Conservation (phyloP, 192 early-diverging fungal genomes). For the Coemansia sp. region DNA sequence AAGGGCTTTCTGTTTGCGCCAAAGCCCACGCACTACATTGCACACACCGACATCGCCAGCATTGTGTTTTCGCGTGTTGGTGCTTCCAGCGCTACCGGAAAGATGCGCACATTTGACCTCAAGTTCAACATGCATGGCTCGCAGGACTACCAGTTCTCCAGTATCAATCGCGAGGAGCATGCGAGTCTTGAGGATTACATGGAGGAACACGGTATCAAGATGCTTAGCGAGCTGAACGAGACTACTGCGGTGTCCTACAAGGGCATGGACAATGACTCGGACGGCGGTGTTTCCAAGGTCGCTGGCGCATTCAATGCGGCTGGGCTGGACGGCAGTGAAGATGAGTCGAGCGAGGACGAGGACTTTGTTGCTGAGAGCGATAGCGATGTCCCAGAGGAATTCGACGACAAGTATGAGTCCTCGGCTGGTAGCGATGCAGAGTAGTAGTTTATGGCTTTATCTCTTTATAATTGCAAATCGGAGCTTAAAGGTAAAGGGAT, state of each 20-base stretch:
- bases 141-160: constrained; percentile 82
- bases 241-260: constrained; percentile 35
- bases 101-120: constrained; percentile 86
- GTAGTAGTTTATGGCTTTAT: not conserved
- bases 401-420: constrained; percentile 64
- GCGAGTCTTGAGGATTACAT: constrained; percentile 78
- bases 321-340: constrained; percentile 59
- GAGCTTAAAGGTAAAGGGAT: too few species aligned
- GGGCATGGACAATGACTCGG: constrained; percentile 45
- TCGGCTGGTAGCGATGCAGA: constrained; percentile 25
- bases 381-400: constrained; percentile 78
- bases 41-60: constrained; percentile 77
- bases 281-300: constrained; percentile 20
- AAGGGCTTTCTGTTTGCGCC: constrained; percentile 92
- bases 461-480: too few species aligned
- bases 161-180: constrained; percentile 90
- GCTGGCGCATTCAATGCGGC: constrained; percentile 23
- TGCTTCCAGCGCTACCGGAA: constrained; percentile 45
- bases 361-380: constrained; percentile 81
- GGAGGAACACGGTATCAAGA: constrained; percentile 78
- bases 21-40: constrained; percentile 89
- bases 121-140: constrained; percentile 83
- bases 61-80: constrained; percentile 86
- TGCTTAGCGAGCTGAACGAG: constrained; percentile 71
- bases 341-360: constrained; percentile 82